Evolutionary conservation across 2,329 filamentous ascomycete genomes (phyloP), one percentile per base, ranked within the genome.

Genomic region (Aspergillus luchuensis): DNA sequence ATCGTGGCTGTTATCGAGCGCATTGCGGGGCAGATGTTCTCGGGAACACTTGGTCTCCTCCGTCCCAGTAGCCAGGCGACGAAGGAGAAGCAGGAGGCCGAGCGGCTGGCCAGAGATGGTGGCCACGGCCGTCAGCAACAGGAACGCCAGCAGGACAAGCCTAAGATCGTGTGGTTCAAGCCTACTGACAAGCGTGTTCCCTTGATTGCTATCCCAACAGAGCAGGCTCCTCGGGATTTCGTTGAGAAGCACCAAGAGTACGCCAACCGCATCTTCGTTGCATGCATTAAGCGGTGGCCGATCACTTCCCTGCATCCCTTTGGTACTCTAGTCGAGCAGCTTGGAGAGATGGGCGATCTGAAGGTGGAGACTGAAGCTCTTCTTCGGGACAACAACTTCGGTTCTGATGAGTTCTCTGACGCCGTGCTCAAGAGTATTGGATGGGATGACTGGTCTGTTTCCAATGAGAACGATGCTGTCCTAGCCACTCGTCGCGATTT

Each of bases 81-180:
- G 59, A 99, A 98, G 82, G 95, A 99, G 82, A 98, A 98, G 82
- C 95, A 99, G 77, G 95, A 99, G 77, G 95, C 95, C 48, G 95
- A 99, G 82, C 89, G 95, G 65, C 90, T 91, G 67, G 92, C 93
- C 69, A 89, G 94, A 68, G 94, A 98, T 74, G 94, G 93, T 64
- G 85, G 82, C 66, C 84, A 85, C 66, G 88, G 90, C 64, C 85
- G 85, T 62, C 86, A 89, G 56, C 89, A 95, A 66, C 91, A 93
- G 63, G 89, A 90, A 66, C 91, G 93, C 57, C 87, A 91, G 65
- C 92, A 96, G 75, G 95, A 99, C 66, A 97, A 97, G 80, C 95
- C 95, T 65, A 99, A 99, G 87, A 99, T 99, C 79, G 95, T 99
- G 45, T 99, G 95, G 95, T 99, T 99, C 83, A 99, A 99, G 84